phyloP scores from a whole-genome alignment of 371 early-diverging fungal genomes.

The Nematocida sp. region DNA sequence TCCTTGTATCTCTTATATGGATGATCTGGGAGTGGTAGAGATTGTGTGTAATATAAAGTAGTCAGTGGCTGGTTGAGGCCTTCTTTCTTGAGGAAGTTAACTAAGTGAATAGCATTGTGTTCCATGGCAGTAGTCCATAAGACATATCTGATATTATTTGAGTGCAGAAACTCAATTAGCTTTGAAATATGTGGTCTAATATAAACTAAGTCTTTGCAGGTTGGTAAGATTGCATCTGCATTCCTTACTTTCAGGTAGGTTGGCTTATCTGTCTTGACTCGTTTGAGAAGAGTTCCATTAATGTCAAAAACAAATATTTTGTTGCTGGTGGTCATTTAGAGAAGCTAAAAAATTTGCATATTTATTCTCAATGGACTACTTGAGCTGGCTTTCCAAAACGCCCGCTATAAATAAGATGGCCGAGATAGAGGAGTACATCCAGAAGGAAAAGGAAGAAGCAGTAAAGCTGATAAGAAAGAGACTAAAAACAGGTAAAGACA shows the following conservation, averaged over 20 bases:
- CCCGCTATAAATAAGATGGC: conserved; percentile 8
- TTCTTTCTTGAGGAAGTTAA: conserved; percentile 11
- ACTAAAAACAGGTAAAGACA: conserved; percentile 31
- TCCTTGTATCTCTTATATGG: conserved; percentile 49
- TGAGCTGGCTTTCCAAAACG: conserved; percentile 36
- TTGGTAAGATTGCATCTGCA: background rate
- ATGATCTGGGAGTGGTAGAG: conserved; percentile 19
- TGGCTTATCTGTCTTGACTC: conserved; percentile 34
- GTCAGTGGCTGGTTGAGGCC: conserved; percentile 39
- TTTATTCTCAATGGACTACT: conserved; percentile 34
- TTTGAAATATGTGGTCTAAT: conserved; percentile 48
- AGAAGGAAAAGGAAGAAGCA: conserved; percentile 46
- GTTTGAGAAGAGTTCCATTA: conserved; percentile 51
- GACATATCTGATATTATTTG: conserved; percentile 45
- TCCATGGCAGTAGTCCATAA: conserved; percentile 61
- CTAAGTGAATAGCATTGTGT: conserved; percentile 48
- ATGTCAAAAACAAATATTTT: conserved; percentile 54
- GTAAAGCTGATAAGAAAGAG: conserved; percentile 34
- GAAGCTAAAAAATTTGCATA: background rate
- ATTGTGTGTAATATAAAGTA: conserved; percentile 28
- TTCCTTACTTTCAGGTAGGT: conserved; percentile 2
- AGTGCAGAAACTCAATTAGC: conserved; percentile 45
- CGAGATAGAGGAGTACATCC: conserved; percentile 44
- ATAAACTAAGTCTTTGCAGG: conserved; percentile 25
- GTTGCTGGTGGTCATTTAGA: background rate